A percentile compares a stretch with the other conserved stretches of the same genome.
These are phyloP conservation scores for Eleusine indica DNA, from an alignment of 176 grass and related monocot genomes.

Conservation along the genomic window DNA sequence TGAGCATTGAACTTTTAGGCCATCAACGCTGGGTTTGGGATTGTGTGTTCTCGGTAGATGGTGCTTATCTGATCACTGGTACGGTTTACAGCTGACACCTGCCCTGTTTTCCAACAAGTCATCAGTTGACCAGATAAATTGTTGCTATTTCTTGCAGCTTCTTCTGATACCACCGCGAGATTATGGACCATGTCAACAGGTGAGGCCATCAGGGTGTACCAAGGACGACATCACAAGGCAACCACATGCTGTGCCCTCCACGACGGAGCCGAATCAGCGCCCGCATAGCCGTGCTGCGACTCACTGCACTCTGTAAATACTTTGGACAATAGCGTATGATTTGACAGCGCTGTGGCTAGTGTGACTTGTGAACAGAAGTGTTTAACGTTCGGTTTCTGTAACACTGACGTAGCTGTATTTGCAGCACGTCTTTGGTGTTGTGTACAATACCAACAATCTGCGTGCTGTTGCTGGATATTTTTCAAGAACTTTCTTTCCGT, in stretches of 20 bases:
- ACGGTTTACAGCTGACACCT: neutral
- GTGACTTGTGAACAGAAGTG: neutral
- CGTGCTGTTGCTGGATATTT: neutral
- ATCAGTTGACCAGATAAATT: neutral
- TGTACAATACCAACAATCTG: constrained; percentile 2
- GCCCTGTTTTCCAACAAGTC: neutral
- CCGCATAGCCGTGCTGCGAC: constrained; percentile 7
- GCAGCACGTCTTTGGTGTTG: neutral
- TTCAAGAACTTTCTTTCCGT: neutral
- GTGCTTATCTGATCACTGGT: constrained; percentile 94
- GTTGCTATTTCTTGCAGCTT: constrained; percentile 50
- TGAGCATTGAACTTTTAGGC: constrained; percentile 42
- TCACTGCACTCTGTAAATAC: constrained; percentile 19
- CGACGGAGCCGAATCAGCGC: constrained; percentile 77
- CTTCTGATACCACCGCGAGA: constrained; percentile 82
- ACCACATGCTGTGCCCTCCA: constrained; percentile 76
- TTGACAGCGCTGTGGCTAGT: neutral
- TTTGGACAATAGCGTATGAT: neutral
- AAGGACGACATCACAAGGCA: constrained; percentile 89
- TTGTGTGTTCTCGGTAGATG: constrained; percentile 90
- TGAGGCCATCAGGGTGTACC: constrained; percentile 69
- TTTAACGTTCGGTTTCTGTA: neutral
- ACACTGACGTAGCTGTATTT: neutral
- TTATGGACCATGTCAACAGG: constrained; percentile 76
- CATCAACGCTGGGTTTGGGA: constrained; percentile 97